Base-by-base conservation (phyloP, 257 asterid species). In the Salvia miltiorrhiza region DNA sequence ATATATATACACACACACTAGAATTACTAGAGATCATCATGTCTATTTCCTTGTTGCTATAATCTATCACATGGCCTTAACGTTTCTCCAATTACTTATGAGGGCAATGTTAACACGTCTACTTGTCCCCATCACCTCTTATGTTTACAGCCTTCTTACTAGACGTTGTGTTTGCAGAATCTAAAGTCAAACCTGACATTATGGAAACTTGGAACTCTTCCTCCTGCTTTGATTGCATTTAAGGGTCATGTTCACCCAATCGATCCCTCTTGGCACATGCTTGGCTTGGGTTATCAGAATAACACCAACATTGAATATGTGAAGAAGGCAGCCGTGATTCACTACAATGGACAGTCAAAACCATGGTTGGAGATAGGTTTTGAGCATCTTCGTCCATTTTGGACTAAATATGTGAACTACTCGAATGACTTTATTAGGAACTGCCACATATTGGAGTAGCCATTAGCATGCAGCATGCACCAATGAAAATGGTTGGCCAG, bases 221-320 rank as follows among this genome's bases (percentile, higher is more conserved):
- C 99, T 45, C 99, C 99, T n/a, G 99, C 99, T 82, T 82, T 93
- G 78, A n/a, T n/a, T n/a, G n/a, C n/a, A n/a, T n/a, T n/a, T n/a
- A n/a, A n/a, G n/a, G n/a, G n/a, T n/a, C n/a, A 90, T 39, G 85
- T 93, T 68, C 95, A 86, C 73, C 95, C 99, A 21, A 93, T 93
- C n/a, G 96, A 90, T 10, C 84, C 96, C 59, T 85, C 87, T 19
- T 93, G 99, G 99, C 99, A 93, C 93, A 86, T 93, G 99, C 99
- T 93, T 77, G 99, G 99, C 40, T 82, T 93, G 88, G 99, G 99
- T 24, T 93, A 93, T 81, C 99, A 93, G 84, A 88, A 82, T 48
- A 88, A 81, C 37, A 90, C 96, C 76, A 87, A 81, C 63, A 39
- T 90, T 10, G 94, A 88, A 63, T 81, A 69, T 61, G 86, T 88